These are phyloP conservation scores for Fusarium sp. DNA, from an alignment of 2,329 filamentous ascomycete species.

Conservation along the genomic window DNA sequence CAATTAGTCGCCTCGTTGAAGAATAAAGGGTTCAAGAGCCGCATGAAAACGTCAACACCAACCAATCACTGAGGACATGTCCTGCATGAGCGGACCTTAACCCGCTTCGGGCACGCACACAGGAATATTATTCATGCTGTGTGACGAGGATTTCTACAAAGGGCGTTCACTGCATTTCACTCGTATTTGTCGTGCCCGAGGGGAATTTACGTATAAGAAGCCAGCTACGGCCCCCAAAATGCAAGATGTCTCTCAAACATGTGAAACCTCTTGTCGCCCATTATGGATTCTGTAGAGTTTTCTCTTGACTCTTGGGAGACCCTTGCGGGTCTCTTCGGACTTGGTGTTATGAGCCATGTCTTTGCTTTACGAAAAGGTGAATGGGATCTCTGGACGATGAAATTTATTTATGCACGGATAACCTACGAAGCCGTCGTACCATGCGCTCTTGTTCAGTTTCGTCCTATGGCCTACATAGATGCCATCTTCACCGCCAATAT, in stretches of 20 bases:
- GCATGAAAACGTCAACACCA: not conserved
- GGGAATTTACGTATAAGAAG: not conserved
- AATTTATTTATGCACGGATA: not conserved
- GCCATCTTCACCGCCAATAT: not conserved
- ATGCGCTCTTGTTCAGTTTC: not conserved
- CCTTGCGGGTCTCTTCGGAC: not conserved
- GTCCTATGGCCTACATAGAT: not conserved
- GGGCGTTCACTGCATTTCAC: not conserved
- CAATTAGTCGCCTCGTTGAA: not conserved
- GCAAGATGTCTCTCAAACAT: accelerated
- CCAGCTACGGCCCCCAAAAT: not conserved
- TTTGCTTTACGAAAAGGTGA: slow-evolving; percentile 14
- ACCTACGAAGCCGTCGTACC: not conserved
- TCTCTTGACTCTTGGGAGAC: not conserved
- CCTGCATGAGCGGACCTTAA: not conserved
- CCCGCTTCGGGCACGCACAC: not conserved
- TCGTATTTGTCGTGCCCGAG: not conserved
- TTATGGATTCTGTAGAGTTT: not conserved
- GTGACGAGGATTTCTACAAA: not conserved
- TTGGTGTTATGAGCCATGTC: not conserved
- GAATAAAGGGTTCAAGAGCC: not conserved
- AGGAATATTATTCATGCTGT: not conserved
- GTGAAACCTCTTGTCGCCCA: not conserved
- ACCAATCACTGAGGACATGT: not conserved
- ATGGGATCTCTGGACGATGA: slow-evolving; percentile 19